Conservation (phyloP, 2,329 filamentous ascomycete genomes). For the Botryotinia globosa region DNA sequence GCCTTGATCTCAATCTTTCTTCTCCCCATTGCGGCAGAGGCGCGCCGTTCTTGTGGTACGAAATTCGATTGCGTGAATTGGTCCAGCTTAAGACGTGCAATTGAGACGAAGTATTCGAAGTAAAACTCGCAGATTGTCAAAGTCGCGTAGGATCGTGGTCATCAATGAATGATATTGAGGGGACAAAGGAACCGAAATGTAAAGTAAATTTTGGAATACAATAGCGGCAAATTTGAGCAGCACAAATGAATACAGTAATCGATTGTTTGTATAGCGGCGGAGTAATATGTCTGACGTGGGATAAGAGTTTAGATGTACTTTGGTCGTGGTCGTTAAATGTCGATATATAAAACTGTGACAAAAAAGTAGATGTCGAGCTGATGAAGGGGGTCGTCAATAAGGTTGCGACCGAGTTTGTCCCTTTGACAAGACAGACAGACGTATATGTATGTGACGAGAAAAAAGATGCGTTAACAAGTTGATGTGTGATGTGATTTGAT, state of each 20-base stretch:
- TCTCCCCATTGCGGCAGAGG: slow-evolving; percentile 70
- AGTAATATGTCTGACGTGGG: slow-evolving; percentile 19
- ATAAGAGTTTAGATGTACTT: not conserved
- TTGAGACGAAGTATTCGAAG: not conserved
- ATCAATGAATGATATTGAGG: slow-evolving; percentile 14
- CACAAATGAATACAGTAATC: slow-evolving; percentile 5
- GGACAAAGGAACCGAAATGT: slow-evolving; percentile 2
- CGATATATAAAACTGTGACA: slow-evolving; percentile 1
- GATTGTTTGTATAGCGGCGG: slow-evolving; percentile 5
- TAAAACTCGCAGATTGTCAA: not conserved
- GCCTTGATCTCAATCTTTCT: slow-evolving; percentile 99
- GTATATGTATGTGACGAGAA: not conserved
- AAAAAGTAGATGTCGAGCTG: not conserved
- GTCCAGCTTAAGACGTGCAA: slow-evolving; percentile 31
- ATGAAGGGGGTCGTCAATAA: not conserved
- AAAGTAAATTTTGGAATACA: not conserved
- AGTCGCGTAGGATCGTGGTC: slow-evolving; percentile 15
- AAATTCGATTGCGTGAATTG: slow-evolving; percentile 33
- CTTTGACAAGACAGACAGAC: not conserved
- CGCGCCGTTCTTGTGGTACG: slow-evolving; percentile 36
- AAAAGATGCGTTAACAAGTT: not conserved
- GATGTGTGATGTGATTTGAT: slow-evolving; percentile 1
- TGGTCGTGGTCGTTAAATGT: not conserved
- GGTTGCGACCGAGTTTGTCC: slow-evolving; percentile 4
- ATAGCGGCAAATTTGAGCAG: not conserved